phyloP scores from a whole-genome alignment of 1,139 yeast species.

The Pichia sp. region DNA sequence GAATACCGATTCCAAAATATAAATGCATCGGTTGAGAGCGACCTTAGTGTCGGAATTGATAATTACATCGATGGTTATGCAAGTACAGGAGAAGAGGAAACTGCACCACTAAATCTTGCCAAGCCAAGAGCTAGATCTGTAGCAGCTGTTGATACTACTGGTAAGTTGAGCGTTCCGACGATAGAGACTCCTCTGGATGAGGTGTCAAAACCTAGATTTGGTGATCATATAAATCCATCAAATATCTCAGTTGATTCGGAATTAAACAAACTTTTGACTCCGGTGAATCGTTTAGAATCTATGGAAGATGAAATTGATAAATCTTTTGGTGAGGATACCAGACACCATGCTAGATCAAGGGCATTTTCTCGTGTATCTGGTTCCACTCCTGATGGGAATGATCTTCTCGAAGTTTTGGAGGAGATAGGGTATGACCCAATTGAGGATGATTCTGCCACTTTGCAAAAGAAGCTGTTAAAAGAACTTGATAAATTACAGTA shows the following conservation, averaged over 20 bases:
- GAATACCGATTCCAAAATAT: conserved; percentile 9
- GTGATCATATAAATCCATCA: not conserved
- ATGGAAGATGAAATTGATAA: conserved; percentile 7
- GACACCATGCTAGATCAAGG: conserved; percentile 29
- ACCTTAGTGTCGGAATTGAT: conserved; percentile 7
- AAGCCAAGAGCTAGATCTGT: conserved; percentile 9
- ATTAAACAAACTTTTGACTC: conserved; percentile 10
- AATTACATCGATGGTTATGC: conserved; percentile 11
- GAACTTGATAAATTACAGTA: conserved; percentile 51
- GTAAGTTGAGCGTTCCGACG: not conserved
- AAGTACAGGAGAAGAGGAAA: conserved; percentile 16
- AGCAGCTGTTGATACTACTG: not conserved
- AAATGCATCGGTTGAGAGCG: conserved; percentile 11
- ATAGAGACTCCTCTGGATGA: conserved; percentile 16
- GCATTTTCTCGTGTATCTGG: conserved; percentile 29
- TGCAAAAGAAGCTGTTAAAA: conserved; percentile 53
- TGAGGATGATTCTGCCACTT: conserved; percentile 54
- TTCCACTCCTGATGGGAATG: conserved; percentile 21
- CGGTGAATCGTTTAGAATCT: conserved; percentile 7
- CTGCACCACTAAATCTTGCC: conserved; percentile 16
- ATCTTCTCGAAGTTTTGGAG: conserved; percentile 63
- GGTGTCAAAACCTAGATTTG: not conserved
- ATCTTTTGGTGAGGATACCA: not conserved
- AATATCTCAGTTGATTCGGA: conserved; percentile 2
- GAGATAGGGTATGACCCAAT: conserved; percentile 67